Conservation (phyloP, 345 rosid genomes). For the Pseudoturritis turrita region DNA sequence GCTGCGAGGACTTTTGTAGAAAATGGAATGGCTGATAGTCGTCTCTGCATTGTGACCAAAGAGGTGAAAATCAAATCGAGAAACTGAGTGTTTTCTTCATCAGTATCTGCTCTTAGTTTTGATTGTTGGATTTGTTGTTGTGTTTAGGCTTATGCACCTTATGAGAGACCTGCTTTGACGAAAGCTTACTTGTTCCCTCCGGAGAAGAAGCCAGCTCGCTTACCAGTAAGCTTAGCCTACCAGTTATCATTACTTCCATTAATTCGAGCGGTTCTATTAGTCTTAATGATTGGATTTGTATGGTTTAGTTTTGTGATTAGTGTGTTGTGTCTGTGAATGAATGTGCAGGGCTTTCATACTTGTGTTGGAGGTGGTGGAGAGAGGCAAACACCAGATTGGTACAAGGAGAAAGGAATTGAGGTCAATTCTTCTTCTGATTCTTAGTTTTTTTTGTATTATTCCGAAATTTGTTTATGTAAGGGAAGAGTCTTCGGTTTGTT, state of each 20-base stretch:
- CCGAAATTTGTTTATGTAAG: not conserved
- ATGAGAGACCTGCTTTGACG: constrained; percentile 96
- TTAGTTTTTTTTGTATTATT: not conserved
- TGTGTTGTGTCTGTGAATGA: not conserved
- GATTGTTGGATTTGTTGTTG: not conserved
- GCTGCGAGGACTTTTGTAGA: constrained; percentile 95
- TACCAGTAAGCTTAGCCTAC: constrained; percentile 62
- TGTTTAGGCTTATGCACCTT: constrained; percentile 79
- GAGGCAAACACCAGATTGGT: constrained; percentile 94
- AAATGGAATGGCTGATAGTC: constrained; percentile 89
- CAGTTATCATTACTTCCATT: not conserved
- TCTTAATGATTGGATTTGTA: not conserved
- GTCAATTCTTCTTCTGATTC: constrained; percentile 31
- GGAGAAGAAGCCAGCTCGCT: constrained; percentile 87
- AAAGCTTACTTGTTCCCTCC: constrained; percentile 89
- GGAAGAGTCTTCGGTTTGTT: not conserved
- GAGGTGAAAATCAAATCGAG: constrained; percentile 50
- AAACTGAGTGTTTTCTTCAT: not conserved
- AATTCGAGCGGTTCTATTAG: not conserved
- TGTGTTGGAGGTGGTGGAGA: constrained; percentile 98
- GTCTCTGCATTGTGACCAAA: constrained; percentile 81
- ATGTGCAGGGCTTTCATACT: constrained; percentile 82
- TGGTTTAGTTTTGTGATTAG: not conserved
- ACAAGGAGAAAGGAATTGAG: constrained; percentile 96
- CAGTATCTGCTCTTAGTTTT: not conserved